Evolutionary conservation across 108 stramenopile genomes (phyloP).

Genomic region (Conticribra guillardii): DNA sequence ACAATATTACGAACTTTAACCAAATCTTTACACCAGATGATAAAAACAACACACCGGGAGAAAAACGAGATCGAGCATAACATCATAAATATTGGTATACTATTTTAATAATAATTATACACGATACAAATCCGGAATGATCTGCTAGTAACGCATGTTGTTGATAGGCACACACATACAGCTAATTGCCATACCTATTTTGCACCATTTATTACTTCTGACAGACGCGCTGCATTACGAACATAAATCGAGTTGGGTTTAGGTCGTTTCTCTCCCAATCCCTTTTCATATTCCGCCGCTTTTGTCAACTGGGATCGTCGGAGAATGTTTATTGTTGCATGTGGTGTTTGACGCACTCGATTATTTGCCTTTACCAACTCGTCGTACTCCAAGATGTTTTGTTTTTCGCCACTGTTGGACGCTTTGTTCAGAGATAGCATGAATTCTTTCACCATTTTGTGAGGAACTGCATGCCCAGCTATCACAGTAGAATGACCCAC

Average conservation of each 20-base stretch:
- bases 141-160: too few species aligned
- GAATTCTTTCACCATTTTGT: conserved; percentile 57
- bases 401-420: background rate
- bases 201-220: too few species aligned
- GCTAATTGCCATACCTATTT: too few species aligned
- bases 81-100: too few species aligned
- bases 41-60: too few species aligned
- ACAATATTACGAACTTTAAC: too few species aligned
- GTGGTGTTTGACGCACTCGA: conserved; percentile 59
- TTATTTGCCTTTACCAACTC: conserved; percentile 48
- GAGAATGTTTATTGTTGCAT: conserved; percentile 66
- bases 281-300: conserved; percentile 44
- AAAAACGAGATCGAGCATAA: too few species aligned
- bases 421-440: conserved; percentile 14
- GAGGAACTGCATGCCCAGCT: conserved; percentile 60
- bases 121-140: too few species aligned
- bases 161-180: too few species aligned
- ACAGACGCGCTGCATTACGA: conserved; percentile 49
- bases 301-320: conserved; percentile 53
- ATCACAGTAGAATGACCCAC: conserved; percentile 50
- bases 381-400: conserved; percentile 14
- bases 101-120: too few species aligned
- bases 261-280: conserved; percentile 45
- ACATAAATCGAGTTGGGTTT: conserved; percentile 56
- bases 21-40: too few species aligned